These are phyloP conservation scores for Cyclotella atomus DNA, from an alignment of 108 stramenopile species.

Conservation along the genomic window DNA sequence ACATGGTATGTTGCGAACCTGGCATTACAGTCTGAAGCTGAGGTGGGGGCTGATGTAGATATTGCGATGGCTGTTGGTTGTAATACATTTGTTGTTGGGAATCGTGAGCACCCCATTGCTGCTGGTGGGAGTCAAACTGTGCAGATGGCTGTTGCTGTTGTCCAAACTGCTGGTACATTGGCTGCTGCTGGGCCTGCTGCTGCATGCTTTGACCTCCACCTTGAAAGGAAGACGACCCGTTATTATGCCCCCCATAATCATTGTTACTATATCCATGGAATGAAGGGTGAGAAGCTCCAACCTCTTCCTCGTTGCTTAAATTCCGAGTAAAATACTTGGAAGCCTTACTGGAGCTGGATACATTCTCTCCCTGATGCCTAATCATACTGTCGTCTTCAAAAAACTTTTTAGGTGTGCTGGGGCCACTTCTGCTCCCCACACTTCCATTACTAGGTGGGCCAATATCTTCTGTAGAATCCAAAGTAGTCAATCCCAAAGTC, in stretches of 20 bases:
- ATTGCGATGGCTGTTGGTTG: conserved; percentile 7
- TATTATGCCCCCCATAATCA: conserved; percentile 4
- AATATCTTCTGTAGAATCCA: conserved; percentile 21
- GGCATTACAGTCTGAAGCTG: conserved; percentile 25
- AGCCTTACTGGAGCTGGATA: conserved; percentile 10
- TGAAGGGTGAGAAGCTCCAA: neutral
- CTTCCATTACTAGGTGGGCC: neutral
- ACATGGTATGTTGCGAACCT: conserved; percentile 54
- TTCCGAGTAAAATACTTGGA: conserved; percentile 24
- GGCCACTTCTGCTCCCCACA: neutral
- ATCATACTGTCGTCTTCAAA: conserved; percentile 17
- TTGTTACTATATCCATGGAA: neutral
- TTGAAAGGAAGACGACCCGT: neutral
- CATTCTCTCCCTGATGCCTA: conserved; percentile 7
- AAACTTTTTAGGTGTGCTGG: neutral
- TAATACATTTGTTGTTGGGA: conserved; percentile 27
- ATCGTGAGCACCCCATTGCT: conserved; percentile 14
- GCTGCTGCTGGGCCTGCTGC: conserved; percentile 19
- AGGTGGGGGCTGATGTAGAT: neutral
- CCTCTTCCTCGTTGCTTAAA: conserved; percentile 3
- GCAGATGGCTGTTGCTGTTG: conserved; percentile 34
- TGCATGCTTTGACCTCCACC: conserved; percentile 2
- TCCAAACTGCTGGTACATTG: conserved; percentile 1
- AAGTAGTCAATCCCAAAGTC: conserved; percentile 45
- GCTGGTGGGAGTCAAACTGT: conserved; percentile 23